Base-by-base conservation (phyloP, 495 filamentous ascomycete species). In the Usnea hakonensis region DNA sequence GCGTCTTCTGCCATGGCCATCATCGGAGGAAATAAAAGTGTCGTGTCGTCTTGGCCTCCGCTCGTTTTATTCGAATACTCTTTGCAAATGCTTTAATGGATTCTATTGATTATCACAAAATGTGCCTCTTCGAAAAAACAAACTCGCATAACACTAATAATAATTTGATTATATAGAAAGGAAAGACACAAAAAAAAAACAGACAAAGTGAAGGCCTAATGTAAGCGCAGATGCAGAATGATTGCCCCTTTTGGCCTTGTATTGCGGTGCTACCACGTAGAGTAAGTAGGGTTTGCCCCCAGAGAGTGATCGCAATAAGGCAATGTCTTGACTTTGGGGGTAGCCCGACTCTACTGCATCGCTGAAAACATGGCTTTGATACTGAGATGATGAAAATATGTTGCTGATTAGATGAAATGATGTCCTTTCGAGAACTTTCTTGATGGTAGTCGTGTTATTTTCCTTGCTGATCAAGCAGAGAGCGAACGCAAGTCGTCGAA, bases 1-100 rank as follows among this genome's bases (percentile, higher is more conserved):
- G 91, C 86, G 76, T 98, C 94, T 73, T 90, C 87, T 37, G 73
- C 68, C 60, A 73, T 69, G 11, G 68, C 72, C 71, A 78, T 72
- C 13, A 9, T 55, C n/a, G 30, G n/a, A 26, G 6, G 7, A 53
- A 40, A 36, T 17, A 53, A 30, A 0, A 13, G 3, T 9, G 32
- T n/a, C 10, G 35, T 37, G 16, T 48, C 2, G 35, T 17, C 38
- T 32, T 57, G 33, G n/a, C 33, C 53, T 53, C 17, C 26, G 32
- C 2, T 11, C 17, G 0, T 60, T 9, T 60, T 16, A 21, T 38
- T 32, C 14, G 13, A 21, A 14, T 8, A 41, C 21, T 54, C 10
- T 7, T 28, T 16, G 44, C 13, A 26, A 21, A 38, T 30, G n/a
- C n/a, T n/a, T n/a, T n/a, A n/a, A n/a, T n/a, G n/a, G n/a, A n/a